Base-by-base conservation (phyloP, 257 asterid genomes). In the Solanum rostratum region DNA sequence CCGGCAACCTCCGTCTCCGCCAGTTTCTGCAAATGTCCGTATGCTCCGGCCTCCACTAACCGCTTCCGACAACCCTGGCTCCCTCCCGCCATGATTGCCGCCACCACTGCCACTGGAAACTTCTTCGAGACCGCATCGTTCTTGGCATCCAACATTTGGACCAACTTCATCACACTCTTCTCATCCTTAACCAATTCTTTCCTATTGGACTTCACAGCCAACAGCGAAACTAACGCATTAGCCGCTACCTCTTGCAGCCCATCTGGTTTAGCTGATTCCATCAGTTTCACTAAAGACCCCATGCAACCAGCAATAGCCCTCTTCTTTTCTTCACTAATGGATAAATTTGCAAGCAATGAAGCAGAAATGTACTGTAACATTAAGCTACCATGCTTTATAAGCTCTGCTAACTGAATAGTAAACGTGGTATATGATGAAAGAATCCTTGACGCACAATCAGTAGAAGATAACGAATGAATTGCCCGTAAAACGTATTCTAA, bases 161-260 rank as follows among this genome's bases (percentile, higher is more conserved):
- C 87, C 84, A 96, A 85, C 92, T 92, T 93, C 87, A 86, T 95
- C 89, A 93, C 62, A 85, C 90, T 89, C 93, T 95, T 96, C 85
- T 95, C 99, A 84, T 96, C 98, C 90, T 88, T 93, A 81, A 92
- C 97, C 29, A 96, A 86, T 54, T 91, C 96, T 71, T 96, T 96
- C 88, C 95, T 86, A 86, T 93, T 96, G 1, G 94, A 92, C 78
- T 85, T 93, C 85, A 91, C 93, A 2, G 91, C 85, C 86, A 95
- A 84, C 88, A 96, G 43, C 0, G 99, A 95, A n/a, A 93, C 84
- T 85, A 96, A 90, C 0, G 99, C 99, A 84, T 95, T 94, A 3
- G 98, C 88, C 46, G 94, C 97, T 19, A 95, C 97, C 86, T 95
- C 99, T 84, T 93, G 98, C 90, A 96, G 87, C 46, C 99, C 98